A percentile compares a stretch with the other conserved stretches of the same genome.
Conservation (phyloP, 2,329 filamentous ascomycete genomes). For the Sordariomycetes sp. region DNA sequence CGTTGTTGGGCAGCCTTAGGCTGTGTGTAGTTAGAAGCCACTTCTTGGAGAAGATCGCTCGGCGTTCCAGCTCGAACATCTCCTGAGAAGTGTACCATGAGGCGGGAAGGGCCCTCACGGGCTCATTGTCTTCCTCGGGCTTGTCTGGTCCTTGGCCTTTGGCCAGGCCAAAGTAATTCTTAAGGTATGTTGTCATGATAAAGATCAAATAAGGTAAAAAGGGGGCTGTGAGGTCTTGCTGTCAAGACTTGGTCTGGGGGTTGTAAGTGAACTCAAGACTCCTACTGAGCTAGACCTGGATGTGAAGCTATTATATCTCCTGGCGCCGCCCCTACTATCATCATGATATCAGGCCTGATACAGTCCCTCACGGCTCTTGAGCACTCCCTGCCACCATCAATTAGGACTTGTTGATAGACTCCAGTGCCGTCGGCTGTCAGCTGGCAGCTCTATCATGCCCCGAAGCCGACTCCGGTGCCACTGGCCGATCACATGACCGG, state of each 20-base stretch:
- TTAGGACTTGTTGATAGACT: neutral
- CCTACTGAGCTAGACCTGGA: too few species aligned
- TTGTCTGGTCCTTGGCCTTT: conserved; percentile 4
- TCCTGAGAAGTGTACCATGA: conserved; percentile 23
- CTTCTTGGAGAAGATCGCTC: conserved; percentile 41
- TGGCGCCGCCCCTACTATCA: too few species aligned
- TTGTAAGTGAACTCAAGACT: neutral
- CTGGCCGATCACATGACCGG: neutral
- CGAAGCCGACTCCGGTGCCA: neutral
- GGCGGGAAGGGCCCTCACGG: conserved; percentile 11
- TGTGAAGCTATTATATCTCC: too few species aligned
- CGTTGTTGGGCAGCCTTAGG: conserved; percentile 15
- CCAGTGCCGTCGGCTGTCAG: neutral
- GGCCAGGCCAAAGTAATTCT: conserved; percentile 23
- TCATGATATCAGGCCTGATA: too few species aligned
- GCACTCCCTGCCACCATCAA: neutral
- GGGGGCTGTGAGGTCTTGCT: too few species aligned
- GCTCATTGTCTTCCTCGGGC: neutral
- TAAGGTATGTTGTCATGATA: conserved; percentile 12
- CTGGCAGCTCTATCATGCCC: neutral
- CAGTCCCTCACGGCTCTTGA: neutral
- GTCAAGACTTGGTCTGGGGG: too few species aligned
- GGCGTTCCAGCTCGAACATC: conserved; percentile 41
- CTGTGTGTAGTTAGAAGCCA: conserved; percentile 28
- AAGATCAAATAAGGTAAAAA: too few species aligned